A percentile compares a stretch with the other conserved stretches of the same genome.
Conservation (phyloP, 306 rosid genomes). For the Rosa chinensis region DNA sequence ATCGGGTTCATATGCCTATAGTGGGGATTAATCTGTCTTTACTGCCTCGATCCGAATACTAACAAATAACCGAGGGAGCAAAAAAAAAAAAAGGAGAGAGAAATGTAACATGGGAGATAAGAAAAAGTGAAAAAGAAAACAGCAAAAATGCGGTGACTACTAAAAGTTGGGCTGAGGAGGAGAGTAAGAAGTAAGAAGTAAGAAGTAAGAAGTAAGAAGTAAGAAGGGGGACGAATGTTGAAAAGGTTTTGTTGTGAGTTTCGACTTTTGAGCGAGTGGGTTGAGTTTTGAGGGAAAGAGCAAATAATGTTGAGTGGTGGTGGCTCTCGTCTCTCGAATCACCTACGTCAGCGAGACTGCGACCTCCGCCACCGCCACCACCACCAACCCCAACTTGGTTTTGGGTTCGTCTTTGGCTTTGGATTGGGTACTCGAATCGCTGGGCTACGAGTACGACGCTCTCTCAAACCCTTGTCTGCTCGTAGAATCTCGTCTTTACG, state of each 20-base stretch:
- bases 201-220: no score
- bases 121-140: no score
- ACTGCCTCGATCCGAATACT: no score
- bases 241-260: not conserved
- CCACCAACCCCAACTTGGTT: conserved; percentile 11
- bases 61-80: no score
- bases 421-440: conserved; percentile 30
- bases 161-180: not conserved
- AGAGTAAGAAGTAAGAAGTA: no score
- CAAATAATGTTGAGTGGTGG: conserved; percentile 25
- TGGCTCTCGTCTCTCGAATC: conserved; percentile 48
- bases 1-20: no score
- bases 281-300: not conserved
- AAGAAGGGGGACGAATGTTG: not conserved
- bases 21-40: no score
- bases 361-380: conserved; percentile 29
- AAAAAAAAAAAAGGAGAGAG: no score
- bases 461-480: conserved; percentile 25
- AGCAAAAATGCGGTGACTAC: not conserved
- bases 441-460: conserved; percentile 31
- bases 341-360: conserved; percentile 53
- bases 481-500: conserved; percentile 14
- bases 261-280: not conserved
- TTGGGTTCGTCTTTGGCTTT: conserved; percentile 14
- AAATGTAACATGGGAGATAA: no score